Base-by-base conservation (phyloP, 2,329 filamentous ascomycete species). In the Pestalotiopsis sp. region DNA sequence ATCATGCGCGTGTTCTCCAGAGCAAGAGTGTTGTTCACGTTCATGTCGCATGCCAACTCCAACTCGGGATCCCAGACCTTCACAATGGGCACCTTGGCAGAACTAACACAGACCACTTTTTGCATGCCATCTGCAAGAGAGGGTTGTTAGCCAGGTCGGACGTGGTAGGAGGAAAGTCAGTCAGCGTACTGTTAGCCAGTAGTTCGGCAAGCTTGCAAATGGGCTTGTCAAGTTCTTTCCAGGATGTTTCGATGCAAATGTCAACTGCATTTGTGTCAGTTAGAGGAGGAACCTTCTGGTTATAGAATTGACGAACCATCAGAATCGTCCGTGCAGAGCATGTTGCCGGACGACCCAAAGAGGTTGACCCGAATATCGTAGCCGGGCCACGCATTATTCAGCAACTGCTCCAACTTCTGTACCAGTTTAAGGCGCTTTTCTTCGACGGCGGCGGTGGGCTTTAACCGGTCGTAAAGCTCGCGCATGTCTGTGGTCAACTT, bases 1-100 rank as follows among this genome's bases (percentile, higher is more conserved):
- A 99, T 96, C 95, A 99, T 97, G 64, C 95, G 90, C 14, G 96
- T 99, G 76, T 99, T 99, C 80, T 98, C 95, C 70, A 99, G 84
- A 3, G 96, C 96, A 66, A 97, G 82, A 0, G 95, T 96, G 76
- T 98, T 99, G 83, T 99, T 99, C 82, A 99, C 95, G 75, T 99
- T 99, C 92, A 99, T 96, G 78, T 99, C 96, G 79, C 95, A 98
- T 17, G 94, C 93, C 64, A 99, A 85, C 72, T 91, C 86, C 68
- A 98, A 85, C 79, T 97, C 94, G 3, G 96, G 96, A 79, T 99
- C 96, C 95, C 96, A 99, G 67, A 97, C 93, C 84, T 98, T 98
- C 74, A 99, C 96, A 76, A 99, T 99, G 3, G 96, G 95, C 14
- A 99, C 96, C 81, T 98, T 98, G 69, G 96, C 96, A 57, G 92